Evolutionary conservation across 805 yeast species (phyloP).

Genomic region (Cyberlindnera bimundalis): DNA sequence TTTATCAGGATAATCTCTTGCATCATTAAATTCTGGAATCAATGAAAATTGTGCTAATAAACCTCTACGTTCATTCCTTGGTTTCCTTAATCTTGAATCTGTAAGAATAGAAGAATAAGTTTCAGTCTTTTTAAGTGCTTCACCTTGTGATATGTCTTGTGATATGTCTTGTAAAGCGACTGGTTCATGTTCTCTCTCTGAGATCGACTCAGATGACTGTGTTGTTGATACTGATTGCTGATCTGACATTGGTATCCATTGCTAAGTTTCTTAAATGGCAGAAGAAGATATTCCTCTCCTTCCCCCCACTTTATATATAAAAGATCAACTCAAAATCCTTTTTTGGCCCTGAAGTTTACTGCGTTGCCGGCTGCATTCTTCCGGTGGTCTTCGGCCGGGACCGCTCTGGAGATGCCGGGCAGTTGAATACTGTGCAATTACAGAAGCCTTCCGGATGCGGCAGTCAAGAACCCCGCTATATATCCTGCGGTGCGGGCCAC

Average conservation of each 20-base stretch:
- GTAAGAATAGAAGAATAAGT: slow-evolving; percentile 3
- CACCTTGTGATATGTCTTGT: not conserved
- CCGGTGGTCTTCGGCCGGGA: too few relatives aligned
- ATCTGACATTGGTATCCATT: too few relatives aligned
- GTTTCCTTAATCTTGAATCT: slow-evolving; percentile 11
- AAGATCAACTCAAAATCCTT: too few relatives aligned
- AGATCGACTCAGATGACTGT: not conserved
- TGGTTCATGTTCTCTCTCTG: too few relatives aligned
- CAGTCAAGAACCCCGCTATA: slow-evolving; percentile 4
- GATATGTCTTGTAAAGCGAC: too few relatives aligned
- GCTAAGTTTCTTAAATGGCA: too few relatives aligned
- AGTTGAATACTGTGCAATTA: too few relatives aligned
- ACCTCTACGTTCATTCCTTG: slow-evolving; percentile 43
- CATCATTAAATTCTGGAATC: slow-evolving; percentile 68
- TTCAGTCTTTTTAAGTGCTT: not conserved
- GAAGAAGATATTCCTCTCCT: too few relatives aligned
- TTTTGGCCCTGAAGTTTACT: too few relatives aligned
- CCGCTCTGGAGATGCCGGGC: too few relatives aligned
- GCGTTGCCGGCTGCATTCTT: not conserved
- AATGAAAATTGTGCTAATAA: slow-evolving; percentile 47
- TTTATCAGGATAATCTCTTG: slow-evolving; percentile 53
- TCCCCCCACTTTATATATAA: too few relatives aligned
- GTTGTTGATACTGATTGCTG: slow-evolving; percentile 1
- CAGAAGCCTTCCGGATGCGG: slow-evolving; percentile 2
- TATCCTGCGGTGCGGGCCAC: slow-evolving; percentile 1